Evolutionary conservation across 345 rosid species (phyloP).

Genomic region (Brassica incana): DNA sequence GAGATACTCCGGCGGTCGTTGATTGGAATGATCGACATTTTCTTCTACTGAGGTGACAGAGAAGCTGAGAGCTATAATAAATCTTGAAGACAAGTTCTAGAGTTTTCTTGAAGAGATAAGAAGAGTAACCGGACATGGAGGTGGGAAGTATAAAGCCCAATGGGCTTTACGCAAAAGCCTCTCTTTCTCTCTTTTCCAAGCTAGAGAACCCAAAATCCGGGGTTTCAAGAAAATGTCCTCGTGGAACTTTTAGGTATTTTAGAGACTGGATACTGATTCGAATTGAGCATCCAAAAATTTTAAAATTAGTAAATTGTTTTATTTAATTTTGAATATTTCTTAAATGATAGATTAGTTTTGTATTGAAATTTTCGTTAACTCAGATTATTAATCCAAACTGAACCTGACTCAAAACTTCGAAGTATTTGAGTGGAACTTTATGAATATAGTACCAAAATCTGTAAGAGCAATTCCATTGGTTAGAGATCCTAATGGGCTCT

Average conservation of each 20-base stretch:
- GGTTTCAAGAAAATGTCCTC: neutral
- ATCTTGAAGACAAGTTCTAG: slow-evolving; percentile 9
- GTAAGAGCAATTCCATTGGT: no score
- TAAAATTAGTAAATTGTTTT: no score
- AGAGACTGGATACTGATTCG: neutral
- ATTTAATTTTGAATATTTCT: neutral
- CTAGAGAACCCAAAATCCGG: neutral
- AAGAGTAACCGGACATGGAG: slow-evolving; percentile 5
- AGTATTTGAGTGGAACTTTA: neutral
- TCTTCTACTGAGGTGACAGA: neutral
- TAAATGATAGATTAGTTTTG: neutral
- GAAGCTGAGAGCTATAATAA: slow-evolving; percentile 2
- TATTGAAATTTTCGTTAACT: neutral
- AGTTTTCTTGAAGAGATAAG: slow-evolving; percentile 10
- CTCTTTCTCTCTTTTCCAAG: neutral
- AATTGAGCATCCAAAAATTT: neutral
- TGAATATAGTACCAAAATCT: neutral
- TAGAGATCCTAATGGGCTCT: no score
- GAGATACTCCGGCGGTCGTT: slow-evolving; percentile 24
- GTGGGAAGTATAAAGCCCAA: slow-evolving; percentile 4
- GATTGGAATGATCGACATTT: slow-evolving; percentile 41
- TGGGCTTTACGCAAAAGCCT: neutral
- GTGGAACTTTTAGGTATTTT: neutral
- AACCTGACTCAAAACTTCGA: no score
- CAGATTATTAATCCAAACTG: neutral